Evolutionary conservation across 2,329 filamentous ascomycete species (phyloP).

Genomic region (Aphanocladium album): DNA sequence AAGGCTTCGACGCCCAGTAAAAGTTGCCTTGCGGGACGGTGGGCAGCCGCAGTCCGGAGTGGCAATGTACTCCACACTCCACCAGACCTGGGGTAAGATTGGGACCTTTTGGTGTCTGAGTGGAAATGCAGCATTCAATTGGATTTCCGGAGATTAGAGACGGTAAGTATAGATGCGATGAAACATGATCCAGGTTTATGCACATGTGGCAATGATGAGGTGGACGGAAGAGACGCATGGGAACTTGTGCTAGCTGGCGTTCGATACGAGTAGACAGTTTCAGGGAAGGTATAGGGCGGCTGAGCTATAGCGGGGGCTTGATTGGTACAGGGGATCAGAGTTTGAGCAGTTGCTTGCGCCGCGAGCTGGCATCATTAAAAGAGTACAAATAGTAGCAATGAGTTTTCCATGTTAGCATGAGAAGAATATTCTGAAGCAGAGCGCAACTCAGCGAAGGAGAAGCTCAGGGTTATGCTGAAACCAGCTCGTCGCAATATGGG

Average conservation of each 20-base stretch:
- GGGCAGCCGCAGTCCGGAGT: not conserved
- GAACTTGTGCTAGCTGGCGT: not conserved
- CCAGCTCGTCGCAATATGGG: not conserved
- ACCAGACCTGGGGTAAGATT: not conserved
- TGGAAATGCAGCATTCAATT: not conserved
- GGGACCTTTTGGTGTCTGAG: not conserved
- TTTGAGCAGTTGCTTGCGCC: not conserved
- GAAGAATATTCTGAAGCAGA: no score
- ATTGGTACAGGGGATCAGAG: not conserved
- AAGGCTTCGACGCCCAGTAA: not conserved
- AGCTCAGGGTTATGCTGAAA: not conserved
- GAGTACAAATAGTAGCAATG: no score
- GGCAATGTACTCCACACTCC: not conserved
- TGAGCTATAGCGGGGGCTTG: no score
- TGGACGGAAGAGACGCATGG: not conserved
- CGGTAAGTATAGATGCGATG: not conserved
- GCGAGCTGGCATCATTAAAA: not conserved
- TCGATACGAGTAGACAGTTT: not conserved
- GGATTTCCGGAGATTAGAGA: not conserved
- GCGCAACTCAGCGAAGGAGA: no score
- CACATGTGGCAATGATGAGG: not conserved
- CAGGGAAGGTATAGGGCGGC: no score
- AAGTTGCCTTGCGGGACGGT: not conserved
- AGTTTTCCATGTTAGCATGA: no score
- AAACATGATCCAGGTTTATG: not conserved